A percentile compares a stretch with the other conserved stretches of the same genome.
phyloP scores from a whole-genome alignment of 768 basidiomycete genomes.

The Roridomyces roridus region DNA sequence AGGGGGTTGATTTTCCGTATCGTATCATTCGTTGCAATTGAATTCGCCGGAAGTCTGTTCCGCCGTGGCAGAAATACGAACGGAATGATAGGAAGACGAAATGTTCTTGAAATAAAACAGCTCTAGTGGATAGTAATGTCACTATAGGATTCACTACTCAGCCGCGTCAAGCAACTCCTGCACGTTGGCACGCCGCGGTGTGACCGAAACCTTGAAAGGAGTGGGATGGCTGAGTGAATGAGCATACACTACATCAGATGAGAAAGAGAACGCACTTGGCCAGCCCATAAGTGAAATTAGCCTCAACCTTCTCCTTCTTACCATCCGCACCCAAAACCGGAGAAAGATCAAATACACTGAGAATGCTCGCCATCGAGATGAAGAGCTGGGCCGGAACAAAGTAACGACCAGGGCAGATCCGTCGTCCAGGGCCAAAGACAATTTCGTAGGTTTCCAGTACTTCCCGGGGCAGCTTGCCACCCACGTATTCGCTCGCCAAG shows the following conservation, averaged over 20 bases:
- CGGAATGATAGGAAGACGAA: too few relatives aligned
- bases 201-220: background rate
- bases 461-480: background rate
- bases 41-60: too few relatives aligned
- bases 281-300: background rate
- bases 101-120: too few relatives aligned
- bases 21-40: too few relatives aligned
- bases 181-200: background rate
- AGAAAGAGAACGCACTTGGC: background rate
- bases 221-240: background rate
- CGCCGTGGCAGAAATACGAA: too few relatives aligned
- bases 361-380: slow-evolving; percentile 1
- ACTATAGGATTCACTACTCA: background rate
- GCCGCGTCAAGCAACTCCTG: slow-evolving; percentile 1
- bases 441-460: slow-evolving; percentile 10
- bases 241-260: background rate
- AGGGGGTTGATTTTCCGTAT: too few relatives aligned
- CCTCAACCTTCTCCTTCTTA: background rate
- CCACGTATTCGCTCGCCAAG: slow-evolving; percentile 13
- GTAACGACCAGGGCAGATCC: slow-evolving; percentile 5
- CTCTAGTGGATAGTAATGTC: too few relatives aligned
- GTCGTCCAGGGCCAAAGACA: slow-evolving; percentile 26
- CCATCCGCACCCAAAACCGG: background rate
- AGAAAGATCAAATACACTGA: background rate
- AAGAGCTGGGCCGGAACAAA: background rate